phyloP scores from a whole-genome alignment of 208 protist species.

The Porcisia hertigi region DNA sequence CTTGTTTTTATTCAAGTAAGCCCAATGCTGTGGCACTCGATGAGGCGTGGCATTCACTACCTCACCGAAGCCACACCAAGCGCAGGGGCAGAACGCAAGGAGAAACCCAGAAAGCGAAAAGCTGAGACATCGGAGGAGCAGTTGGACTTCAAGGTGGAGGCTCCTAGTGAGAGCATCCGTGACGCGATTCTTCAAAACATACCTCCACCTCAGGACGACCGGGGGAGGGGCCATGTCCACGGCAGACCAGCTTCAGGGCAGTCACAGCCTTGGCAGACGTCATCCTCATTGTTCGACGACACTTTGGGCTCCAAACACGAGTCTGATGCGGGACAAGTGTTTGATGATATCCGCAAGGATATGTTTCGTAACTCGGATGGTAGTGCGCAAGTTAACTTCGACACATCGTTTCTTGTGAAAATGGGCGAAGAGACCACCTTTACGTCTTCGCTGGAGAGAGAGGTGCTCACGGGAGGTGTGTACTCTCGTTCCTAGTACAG shows the following conservation, averaged over 20 bases:
- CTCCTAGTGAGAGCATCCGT: slow-evolving; percentile 17
- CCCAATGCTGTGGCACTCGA: slow-evolving; percentile 35
- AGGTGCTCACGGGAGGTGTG: slow-evolving; percentile 37
- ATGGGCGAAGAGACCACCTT: slow-evolving; percentile 82
- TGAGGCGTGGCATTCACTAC: slow-evolving; percentile 29
- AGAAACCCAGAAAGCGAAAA: slow-evolving; percentile 1
- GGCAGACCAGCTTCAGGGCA: not conserved
- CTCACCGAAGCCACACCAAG: slow-evolving; percentile 1
- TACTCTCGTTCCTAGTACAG: slow-evolving; percentile 1
- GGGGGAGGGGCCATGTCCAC: not conserved
- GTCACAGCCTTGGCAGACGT: slow-evolving; percentile 13
- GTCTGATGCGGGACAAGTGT: slow-evolving; percentile 14
- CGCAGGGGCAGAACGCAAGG: slow-evolving; percentile 13
- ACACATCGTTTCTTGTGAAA: slow-evolving; percentile 77
- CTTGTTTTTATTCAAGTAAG: slow-evolving; percentile 60
- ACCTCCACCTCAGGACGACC: slow-evolving; percentile 1
- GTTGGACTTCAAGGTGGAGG: slow-evolving; percentile 9
- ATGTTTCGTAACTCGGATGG: slow-evolving; percentile 23
- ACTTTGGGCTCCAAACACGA: not conserved
- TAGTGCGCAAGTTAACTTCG: slow-evolving; percentile 36
- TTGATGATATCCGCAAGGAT: slow-evolving; percentile 30
- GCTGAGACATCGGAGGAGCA: slow-evolving; percentile 3
- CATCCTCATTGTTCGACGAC: slow-evolving; percentile 28
- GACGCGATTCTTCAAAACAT: slow-evolving; percentile 15
- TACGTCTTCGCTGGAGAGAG: slow-evolving; percentile 53